Conservation (phyloP, 2,329 filamentous ascomycete genomes). For the Thielaviopsis euricoi region DNA sequence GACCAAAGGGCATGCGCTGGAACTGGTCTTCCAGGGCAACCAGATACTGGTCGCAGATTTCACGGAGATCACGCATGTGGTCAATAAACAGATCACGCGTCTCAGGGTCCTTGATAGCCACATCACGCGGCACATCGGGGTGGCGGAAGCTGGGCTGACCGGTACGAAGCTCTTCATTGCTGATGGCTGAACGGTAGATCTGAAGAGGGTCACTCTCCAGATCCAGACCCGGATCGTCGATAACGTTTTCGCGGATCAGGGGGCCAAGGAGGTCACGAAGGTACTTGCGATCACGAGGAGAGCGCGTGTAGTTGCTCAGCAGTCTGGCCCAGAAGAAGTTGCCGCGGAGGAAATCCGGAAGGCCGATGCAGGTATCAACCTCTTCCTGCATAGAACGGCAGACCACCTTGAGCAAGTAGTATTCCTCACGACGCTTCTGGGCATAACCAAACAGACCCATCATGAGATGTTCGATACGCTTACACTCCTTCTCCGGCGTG, state of each 20-base stretch:
- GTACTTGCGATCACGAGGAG: conserved; percentile 83
- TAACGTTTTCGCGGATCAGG: conserved; percentile 77
- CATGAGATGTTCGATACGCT: conserved; percentile 79
- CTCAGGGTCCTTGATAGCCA: conserved; percentile 91
- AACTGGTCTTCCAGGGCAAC: conserved; percentile 64
- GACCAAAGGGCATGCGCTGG: conserved; percentile 80
- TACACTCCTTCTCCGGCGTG: conserved; percentile 78
- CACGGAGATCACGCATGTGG: conserved; percentile 80
- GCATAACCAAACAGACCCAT: conserved; percentile 97
- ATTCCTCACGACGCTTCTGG: conserved; percentile 91
- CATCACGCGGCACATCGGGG: conserved; percentile 72
- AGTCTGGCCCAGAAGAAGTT: conserved; percentile 91
- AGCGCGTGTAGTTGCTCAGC: conserved; percentile 72
- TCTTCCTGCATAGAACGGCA: conserved; percentile 72
- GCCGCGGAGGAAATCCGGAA: conserved; percentile 76
- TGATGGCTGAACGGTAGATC: conserved; percentile 89
- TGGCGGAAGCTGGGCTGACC: conserved; percentile 67
- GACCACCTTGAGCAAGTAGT: conserved; percentile 84
- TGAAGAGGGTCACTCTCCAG: conserved; percentile 95
- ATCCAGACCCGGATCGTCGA: conserved; percentile 80
- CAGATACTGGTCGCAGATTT: conserved; percentile 88
- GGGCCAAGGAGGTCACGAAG: conserved; percentile 72
- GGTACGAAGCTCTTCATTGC: conserved; percentile 90
- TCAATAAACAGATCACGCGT: conserved; percentile 86
- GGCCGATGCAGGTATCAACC: conserved; percentile 50